phyloP scores from a whole-genome alignment of 148 eudicot genomes.

The Rhododendron molle region DNA sequence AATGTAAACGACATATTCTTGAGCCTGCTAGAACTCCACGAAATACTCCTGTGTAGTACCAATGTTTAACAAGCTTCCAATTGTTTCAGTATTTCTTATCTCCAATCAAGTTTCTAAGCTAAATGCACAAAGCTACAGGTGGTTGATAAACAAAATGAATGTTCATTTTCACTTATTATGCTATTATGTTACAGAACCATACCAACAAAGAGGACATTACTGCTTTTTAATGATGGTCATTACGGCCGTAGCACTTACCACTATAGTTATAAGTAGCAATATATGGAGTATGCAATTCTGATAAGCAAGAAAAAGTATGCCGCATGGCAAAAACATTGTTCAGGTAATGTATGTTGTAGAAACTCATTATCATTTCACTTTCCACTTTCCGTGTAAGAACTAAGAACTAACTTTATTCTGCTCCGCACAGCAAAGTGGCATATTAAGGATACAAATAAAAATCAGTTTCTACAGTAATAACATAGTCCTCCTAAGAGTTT shows the following conservation, averaged over 20 bases:
- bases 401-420: neutral
- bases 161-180: neutral
- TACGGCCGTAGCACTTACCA: neutral
- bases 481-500: neutral
- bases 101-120: neutral
- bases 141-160: neutral
- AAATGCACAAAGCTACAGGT: neutral
- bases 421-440: neutral
- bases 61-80: neutral
- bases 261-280: neutral
- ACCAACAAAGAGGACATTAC: neutral
- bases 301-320: neutral
- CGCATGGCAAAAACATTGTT: neutral
- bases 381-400: neutral
- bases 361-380: neutral
- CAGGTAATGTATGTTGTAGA: neutral
- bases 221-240: neutral
- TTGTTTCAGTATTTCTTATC: neutral
- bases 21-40: neutral
- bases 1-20: too few relatives aligned
- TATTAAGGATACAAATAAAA: neutral
- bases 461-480: neutral
- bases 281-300: neutral
- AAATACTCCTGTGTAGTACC: neutral
- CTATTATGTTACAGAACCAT: neutral